These are phyloP conservation scores for Sclerotinia glacialis DNA, from an alignment of 2,329 filamentous ascomycete species.

Conservation along the genomic window DNA sequence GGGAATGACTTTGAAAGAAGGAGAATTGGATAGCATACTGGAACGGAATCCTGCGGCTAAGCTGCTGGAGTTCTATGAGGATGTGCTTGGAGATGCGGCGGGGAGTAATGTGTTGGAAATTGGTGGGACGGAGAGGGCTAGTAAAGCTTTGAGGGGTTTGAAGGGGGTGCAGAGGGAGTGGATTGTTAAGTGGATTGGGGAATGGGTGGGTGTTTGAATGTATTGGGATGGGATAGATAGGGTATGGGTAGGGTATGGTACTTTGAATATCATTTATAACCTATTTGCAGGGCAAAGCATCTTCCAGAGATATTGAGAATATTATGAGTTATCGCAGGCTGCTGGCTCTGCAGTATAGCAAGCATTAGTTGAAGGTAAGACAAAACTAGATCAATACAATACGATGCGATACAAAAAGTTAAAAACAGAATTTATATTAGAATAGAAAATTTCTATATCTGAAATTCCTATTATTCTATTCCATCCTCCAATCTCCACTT, in stretches of 20 bases:
- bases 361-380: too few species aligned
- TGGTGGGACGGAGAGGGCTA: background rate
- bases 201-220: background rate
- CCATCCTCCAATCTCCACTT: too few species aligned
- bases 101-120: background rate
- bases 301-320: background rate
- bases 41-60: conserved; percentile 3
- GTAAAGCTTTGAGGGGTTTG: background rate
- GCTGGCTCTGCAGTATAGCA: too few species aligned
- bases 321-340: background rate
- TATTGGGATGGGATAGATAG: too few species aligned
- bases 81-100: background rate
- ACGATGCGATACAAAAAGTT: too few species aligned
- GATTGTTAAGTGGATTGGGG: background rate
- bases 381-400: too few species aligned
- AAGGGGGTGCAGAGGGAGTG: background rate
- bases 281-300: background rate
- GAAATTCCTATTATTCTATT: too few species aligned
- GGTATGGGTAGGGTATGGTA: too few species aligned
- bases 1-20: background rate
- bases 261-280: too few species aligned
- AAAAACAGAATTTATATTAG: too few species aligned
- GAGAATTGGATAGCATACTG: background rate
- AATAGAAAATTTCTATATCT: too few species aligned
- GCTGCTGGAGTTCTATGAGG: background rate